phyloP scores from a whole-genome alignment of 306 rosid species.

The Prunus mira region DNA sequence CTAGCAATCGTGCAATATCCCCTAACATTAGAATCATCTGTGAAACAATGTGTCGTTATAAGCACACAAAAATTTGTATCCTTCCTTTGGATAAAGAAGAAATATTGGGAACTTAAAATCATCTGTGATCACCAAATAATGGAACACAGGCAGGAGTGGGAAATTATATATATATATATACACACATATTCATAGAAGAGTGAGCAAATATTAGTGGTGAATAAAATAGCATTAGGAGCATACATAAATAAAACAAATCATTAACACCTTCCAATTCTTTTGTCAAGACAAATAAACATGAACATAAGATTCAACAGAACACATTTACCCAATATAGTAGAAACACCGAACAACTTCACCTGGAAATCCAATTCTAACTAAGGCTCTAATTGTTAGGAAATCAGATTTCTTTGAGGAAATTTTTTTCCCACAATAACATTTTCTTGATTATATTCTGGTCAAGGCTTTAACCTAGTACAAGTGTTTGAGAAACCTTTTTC shows the following conservation, averaged over 20 bases:
- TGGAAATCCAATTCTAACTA: too few relatives aligned
- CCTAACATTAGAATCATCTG: conserved; percentile 93
- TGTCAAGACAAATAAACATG: conserved; percentile 3
- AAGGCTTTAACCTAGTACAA: background rate
- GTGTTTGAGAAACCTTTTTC: background rate
- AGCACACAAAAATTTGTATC: conserved; percentile 5
- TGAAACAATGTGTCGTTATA: conserved; percentile 23
- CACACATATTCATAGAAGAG: background rate
- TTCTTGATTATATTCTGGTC: background rate
- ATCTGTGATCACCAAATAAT: background rate
- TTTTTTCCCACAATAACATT: background rate
- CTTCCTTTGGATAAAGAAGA: background rate
- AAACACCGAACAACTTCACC: background rate
- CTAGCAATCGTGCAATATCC: conserved; percentile 82
- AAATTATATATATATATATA: background rate
- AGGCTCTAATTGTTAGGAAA: background rate
- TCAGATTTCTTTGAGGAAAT: background rate
- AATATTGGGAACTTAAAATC: background rate
- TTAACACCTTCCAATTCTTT: background rate
- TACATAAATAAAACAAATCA: background rate
- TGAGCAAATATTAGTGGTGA: too few relatives aligned
- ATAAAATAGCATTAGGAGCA: background rate
- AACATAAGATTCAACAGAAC: background rate
- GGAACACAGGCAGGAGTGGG: background rate
- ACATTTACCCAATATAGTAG: background rate